Base-by-base conservation (phyloP, 2,329 filamentous ascomycete genomes). In the Drechmeria coniospora region DNA sequence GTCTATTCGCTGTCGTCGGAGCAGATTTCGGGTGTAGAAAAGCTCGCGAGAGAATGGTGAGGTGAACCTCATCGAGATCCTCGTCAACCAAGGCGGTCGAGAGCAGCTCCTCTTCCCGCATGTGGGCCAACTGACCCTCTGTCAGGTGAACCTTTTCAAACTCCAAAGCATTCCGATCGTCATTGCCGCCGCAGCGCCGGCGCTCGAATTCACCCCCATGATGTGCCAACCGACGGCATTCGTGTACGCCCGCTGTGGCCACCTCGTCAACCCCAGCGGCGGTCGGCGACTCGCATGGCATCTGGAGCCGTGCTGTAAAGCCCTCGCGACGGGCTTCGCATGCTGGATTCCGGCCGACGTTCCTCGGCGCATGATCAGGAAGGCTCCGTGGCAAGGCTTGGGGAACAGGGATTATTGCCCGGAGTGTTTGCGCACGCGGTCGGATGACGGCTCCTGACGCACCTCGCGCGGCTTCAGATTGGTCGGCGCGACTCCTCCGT, bases 201-300 rank as follows among this genome's bases (percentile, higher is more conserved):
- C n/a, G n/a, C n/a, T n/a, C n/a, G n/a, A n/a, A n/a, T n/a, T n/a
- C n/a, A n/a, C n/a, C n/a, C n/a, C n/a, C n/a, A n/a, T n/a, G n/a
- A 46, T 46, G 42, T 46, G 43, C 23, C 33, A 35, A 13, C 30
- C 38, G 1, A 17, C 43, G 21, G 31, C 33, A 12, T 46, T 44
- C 29, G 28, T 37, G 9, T 36, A 44, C 22, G 36, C 35, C 5
- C n/a, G 15, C n/a, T 46, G 43, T 26, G 30, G 37, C 2, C 43
- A 46, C 21, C 29, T 31, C 3, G 13, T 46, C 11, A 29, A 32
- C 7, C 4, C 21, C 2, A 23, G 28, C 7, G n/a, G n/a, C n/a
- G n/a, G n/a, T n/a, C n/a, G n/a, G n/a, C 8, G 20, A n/a, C 20
- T 26, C 4, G 10, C 33, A 8, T 43, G 32, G 34, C 20, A 14